Evolutionary conservation across 164 flowering plant species (phyloP), one percentile per base, ranked within the genome.

Genomic region (Houttuynia cordata): DNA sequence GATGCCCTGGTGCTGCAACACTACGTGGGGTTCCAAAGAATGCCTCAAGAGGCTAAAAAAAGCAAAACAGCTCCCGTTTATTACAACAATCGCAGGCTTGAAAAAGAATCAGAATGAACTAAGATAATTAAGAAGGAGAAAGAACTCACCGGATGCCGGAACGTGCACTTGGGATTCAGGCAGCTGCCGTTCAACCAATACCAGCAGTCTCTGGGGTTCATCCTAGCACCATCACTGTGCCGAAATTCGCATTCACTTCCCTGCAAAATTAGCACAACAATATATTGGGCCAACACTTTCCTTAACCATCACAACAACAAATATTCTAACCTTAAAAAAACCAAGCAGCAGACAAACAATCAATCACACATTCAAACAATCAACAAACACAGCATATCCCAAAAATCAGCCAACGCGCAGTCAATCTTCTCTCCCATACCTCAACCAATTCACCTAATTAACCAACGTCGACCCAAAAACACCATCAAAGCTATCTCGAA

Each of bases 161-260:
- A 91, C 14, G 81, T 63, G 68, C 98, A 91, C 64, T 83, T 88
- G 19, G 87, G 86, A 78, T 91, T 91, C 76, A 87, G 73, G 76
- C 98, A 91, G 75, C 74, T 83, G 10, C 93, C 80, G 71, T 83
- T 78, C 72, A 88, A 63, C 98, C 98, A 91, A 70, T 53, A 88
- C 73, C 76, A 91, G 70, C 98, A 91, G 70, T 91, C 98, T 63
- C 93, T 75, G 9, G 98, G 98, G 68, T 91, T 91, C 51, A 87
- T 68, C 62, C 96, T 78, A 15, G 98, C 98, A 74, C 73, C 67
- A 61, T 88, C 98, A 71, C 98, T 91, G 58, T 91, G 98, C 4
- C 98, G 92, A 67, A 79, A 91, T 73, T 91, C 98, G 57, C 98
- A 91, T 74, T 91, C 98, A 73, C 73, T 76, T 71, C 98, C 98